Evolutionary conservation across 192 early-diverging fungal genomes (phyloP), one percentile per base, ranked within the genome.

Genomic region (Coemansia sp.): DNA sequence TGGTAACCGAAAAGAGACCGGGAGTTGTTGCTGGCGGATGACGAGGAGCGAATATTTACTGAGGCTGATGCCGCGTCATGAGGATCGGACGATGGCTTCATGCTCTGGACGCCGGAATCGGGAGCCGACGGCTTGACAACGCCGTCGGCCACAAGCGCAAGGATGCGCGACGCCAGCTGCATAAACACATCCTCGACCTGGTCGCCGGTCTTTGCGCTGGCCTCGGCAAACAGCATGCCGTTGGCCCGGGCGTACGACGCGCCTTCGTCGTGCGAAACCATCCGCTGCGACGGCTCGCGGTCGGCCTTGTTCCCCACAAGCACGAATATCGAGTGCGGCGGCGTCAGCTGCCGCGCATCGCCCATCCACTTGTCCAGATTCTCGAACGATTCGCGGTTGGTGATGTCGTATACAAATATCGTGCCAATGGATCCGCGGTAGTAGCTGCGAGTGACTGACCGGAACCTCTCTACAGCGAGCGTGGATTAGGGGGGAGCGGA

Each of bases 341-440:
- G 85, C 8, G 92, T 89, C 13, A 92, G 79, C 64, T 84, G 82
- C 39, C 86, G 84, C 59, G 88, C 85, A 60, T 92, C 91, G 42
- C 67, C 69, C 42, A 92, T 73, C 91, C 91, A 93, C 41, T 83
- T 87, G 40, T 86, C 81, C 13, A 92, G 75, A 37, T 80, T 82
- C 39, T 73, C 66, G 56, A 93, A 92, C 32, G 89, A 87, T n/a
- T 72, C 72, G 61, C 72, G 78, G 70, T 87, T 91, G 59, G 90
- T 89, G 52, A 93, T 86, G 74, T 93, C 92, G 65, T 92, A 93
- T n/a, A 92, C 90, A 37, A 93, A 69, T 11, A 92, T 77, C 19
- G 89, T 91, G 44, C 91, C 92, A 11, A 89, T 88, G 41, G 92
- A 90, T 43, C 92, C 92, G 71, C 92, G 86, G 65, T 92, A 93